Base-by-base conservation (phyloP, 2,329 filamentous ascomycete species). In the Septoria petroselini region DNA sequence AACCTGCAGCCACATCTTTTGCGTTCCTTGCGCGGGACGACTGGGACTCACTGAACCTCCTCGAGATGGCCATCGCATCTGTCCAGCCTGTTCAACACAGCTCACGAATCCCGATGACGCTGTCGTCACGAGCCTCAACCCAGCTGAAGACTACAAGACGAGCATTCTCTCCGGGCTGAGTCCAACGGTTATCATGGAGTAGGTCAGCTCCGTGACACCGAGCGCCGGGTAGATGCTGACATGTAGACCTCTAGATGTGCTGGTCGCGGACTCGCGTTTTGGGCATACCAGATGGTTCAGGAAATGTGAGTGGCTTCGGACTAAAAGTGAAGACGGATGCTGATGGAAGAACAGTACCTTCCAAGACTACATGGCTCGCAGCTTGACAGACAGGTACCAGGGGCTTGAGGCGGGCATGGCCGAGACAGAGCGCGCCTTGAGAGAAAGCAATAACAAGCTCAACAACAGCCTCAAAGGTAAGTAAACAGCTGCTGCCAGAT, bases 1-100 rank as follows among this genome's bases (percentile, higher is more conserved):
- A 3, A 93, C 87, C 11, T 97, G 91, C 80, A 90, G 90, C 55
- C 91, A 96, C 69, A 84, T 94, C 34, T 94, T 95, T 70, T 96
- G 91, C 65, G 69, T 83, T 1, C 73, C 80, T 14, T 97, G 91
- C 63, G 84, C 86, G 19, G 77, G 83, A 29, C 73, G 68, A 3
- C 74, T 83, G 11, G 82, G 83, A 1, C 73, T 94, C n/a, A 76
- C 78, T 1, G 57, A 55, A 12, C 5, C 12, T 34, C 73, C 78
- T 18, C 73, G 73, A 2, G 73, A 76, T 35, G 74, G 76, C 23
- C 71, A 77, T 50, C 75, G 78, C 34, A 71, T 71, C 1, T 97
- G 91, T 65, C 91, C 89, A 46, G 88, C 86, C 19, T 97, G 91
- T 64, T 74, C 80, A 27, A 78, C 81, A 2, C 75, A 76, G 7